A percentile compares a stretch with the other conserved stretches of the same genome.
phyloP scores from a whole-genome alignment of 2,329 filamentous ascomycete genomes.

The Curvularia spicifera region DNA sequence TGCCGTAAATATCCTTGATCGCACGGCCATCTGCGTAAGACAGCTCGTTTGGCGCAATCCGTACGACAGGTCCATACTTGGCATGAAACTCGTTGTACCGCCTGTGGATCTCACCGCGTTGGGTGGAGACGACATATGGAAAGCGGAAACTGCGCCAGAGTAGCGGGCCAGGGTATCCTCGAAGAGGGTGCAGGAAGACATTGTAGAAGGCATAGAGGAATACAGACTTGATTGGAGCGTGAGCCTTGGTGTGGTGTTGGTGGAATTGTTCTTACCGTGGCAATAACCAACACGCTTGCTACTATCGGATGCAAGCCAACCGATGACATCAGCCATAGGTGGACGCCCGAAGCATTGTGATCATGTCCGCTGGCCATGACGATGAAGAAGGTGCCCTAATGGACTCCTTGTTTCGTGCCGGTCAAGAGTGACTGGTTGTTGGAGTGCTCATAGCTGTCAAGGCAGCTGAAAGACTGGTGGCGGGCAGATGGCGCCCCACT shows the following conservation, averaged over 20 bases:
- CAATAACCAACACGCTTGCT: constrained; percentile 6
- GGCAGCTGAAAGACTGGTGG: not conserved
- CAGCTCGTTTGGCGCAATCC: constrained; percentile 40
- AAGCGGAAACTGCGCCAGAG: constrained; percentile 38
- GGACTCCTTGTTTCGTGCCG: not conserved
- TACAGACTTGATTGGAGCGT: not conserved
- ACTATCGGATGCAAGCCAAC: constrained; percentile 3
- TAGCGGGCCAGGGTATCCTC: constrained; percentile 37
- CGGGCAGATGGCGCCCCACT: not conserved
- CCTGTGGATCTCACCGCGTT: constrained; percentile 36
- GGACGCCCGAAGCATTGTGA: not conserved
- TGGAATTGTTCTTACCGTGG: constrained; percentile 1
- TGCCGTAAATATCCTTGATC: constrained; percentile 41
- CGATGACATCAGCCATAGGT: not conserved
- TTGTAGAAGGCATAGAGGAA: constrained; percentile 36
- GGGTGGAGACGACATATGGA: constrained; percentile 36
- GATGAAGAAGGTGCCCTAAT: not conserved
- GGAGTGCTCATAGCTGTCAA: not conserved
- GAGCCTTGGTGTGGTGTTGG: not conserved
- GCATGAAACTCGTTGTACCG: constrained; percentile 32
- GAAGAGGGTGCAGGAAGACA: constrained; percentile 34
- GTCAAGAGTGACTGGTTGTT: not conserved
- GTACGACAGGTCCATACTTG: constrained; percentile 36
- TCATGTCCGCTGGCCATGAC: not conserved
- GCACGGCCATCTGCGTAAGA: constrained; percentile 35